Conservation (phyloP, 768 basidiomycete genomes). For the Stropharia rugosoannulata region DNA sequence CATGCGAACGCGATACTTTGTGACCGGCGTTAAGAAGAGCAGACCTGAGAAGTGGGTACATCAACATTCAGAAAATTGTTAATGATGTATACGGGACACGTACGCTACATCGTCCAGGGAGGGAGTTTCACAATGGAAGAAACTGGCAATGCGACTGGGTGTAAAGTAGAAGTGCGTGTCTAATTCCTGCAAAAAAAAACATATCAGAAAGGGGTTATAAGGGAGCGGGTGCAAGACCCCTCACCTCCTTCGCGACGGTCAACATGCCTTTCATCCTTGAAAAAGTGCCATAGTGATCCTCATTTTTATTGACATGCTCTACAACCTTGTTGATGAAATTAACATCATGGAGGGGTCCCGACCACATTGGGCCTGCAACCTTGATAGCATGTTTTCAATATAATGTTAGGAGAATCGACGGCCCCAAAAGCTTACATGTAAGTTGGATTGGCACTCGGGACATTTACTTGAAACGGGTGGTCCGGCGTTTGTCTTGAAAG, state of each 20-base stretch:
- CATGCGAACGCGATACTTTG: conserved; percentile 88
- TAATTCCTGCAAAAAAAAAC: conserved; percentile 56
- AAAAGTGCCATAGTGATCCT: conserved; percentile 72
- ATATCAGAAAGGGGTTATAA: not conserved
- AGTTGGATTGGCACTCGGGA: conserved; percentile 72
- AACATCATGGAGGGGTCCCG: conserved; percentile 78
- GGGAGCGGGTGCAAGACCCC: conserved; percentile 16
- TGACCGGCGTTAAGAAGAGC: conserved; percentile 88
- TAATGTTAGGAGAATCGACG: not conserved
- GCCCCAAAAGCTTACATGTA: conserved; percentile 61
- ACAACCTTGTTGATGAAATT: conserved; percentile 77
- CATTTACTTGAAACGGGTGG: conserved; percentile 70
- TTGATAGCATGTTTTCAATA: conserved; percentile 23
- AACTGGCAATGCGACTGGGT: conserved; percentile 72
- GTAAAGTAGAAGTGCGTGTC: conserved; percentile 85
- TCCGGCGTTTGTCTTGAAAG: conserved; percentile 72
- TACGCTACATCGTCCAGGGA: conserved; percentile 75
- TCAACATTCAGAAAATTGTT: not conserved
- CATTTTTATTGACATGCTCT: conserved; percentile 62
- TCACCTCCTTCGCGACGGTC: conserved; percentile 82
- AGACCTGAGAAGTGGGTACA: conserved; percentile 49
- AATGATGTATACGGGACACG: conserved; percentile 25
- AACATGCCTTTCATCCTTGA: conserved; percentile 95
- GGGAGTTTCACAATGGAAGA: conserved; percentile 81
- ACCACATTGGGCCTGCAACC: conserved; percentile 98